Base-by-base conservation (phyloP, 2,329 filamentous ascomycete genomes). In the Calonectria leucothoes region DNA sequence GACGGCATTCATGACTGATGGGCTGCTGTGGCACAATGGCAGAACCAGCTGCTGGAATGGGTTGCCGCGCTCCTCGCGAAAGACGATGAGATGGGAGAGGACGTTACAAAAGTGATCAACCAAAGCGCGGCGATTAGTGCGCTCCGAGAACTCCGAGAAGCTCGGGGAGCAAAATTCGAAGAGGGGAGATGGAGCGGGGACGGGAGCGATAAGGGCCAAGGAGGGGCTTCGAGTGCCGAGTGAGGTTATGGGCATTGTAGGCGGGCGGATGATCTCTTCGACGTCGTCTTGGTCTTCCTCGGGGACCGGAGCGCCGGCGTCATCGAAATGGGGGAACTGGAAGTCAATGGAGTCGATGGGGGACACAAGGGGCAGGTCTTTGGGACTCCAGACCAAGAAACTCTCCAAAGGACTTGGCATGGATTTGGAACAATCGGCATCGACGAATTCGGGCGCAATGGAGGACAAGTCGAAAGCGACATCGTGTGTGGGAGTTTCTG, bases 1-100 rank as follows among this genome's bases (percentile, higher is more conserved):
- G 73, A 98, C 93, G 12, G 95, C 95, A 80, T 97, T 95, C 82
- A 94, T 94, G 5, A 98, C 88, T 1, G 90, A 88, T 0, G 86
- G 85, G 78, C 89, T 91, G 52, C 81, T 85, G 63, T 88, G 86
- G 3, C 89, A 90, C 48, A 93, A 84, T 2, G 91, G 91, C n/a
- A 93, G 83, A 11, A 93, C 89, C 17, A 92, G 84, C 77, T 92
- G 90, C 76, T 91, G 89, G 78, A 93, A 93, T 0, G 91, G 90
- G 74, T 93, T 93, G 25, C 90, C 90, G 5, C 86, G 86, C 75
- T 93, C 91, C 80, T 93, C 91, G 37, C 90, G 87, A 76, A 93
- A 90, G 25, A 93, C 91, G 52, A 93, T 91, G n/a, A 92, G 85
- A 80, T 92, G 91, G 0, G 91, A 92, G 25, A 93, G 81, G 15